Base-by-base conservation (phyloP, 257 asterid species). In the Solanum microdontum region DNA sequence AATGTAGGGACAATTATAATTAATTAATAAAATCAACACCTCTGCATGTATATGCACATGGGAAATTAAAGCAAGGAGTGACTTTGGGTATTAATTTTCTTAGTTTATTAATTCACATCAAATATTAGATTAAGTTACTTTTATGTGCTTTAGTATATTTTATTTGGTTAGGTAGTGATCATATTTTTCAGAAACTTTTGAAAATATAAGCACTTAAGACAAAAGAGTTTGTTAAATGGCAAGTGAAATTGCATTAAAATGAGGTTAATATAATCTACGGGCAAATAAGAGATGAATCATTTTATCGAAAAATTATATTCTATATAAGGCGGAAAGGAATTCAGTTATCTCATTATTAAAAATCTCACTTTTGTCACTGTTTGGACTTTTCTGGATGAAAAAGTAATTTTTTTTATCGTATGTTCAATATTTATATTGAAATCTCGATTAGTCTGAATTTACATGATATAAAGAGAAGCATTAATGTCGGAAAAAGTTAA, bases 21-120 rank as follows among this genome's bases (percentile, higher is more conserved):
- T 68, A 21, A 77, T 77, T 21, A 74, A 79, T 17, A 36, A 51
- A 72, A 48, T 7, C 36, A 86, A 79, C 88, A 77, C 68, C 19
- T 77, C 48, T 87, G 82, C 83, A 85, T 60, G 91, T 86, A 85
- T 74, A 69, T 89, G 89, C 87, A 85, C 87, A 80, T 89, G 90
- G 88, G 69, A 80, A 30, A 30, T 70, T 70, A 70, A 77, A 24
- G 33, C 14, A 43, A 12, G 24, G 24, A 40, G 84, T 72, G n/a
- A 62, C 68, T 66, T 33, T 84, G 68, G 74, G 60, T 45, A 32
- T 68, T 26, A 68, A 14, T 51, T 87, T 32, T 45, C 62, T 87
- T 75, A 34, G 69, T 34, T 82, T 72, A 58, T 51, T 51, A 51
- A 51, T 87, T 89, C 87, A 82, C 85, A 51, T 55, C 85, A 74